Evolutionary conservation across 2,329 filamentous ascomycete species (phyloP).

Genomic region (Pseudogymnoascus sp.): DNA sequence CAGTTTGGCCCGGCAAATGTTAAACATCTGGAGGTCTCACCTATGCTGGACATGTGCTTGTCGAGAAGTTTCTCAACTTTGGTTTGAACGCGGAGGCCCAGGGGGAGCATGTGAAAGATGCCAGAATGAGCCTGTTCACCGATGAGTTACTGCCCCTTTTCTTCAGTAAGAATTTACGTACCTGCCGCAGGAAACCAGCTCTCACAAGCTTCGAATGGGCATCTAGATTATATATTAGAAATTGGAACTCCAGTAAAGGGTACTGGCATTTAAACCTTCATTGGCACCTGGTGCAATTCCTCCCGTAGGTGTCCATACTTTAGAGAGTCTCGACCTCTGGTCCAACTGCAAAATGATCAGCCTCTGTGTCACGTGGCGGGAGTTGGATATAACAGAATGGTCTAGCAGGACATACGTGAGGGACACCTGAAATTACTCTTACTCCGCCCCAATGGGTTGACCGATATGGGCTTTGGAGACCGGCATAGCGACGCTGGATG

Average conservation of each 20-base stretch:
- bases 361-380: constrained; percentile 11
- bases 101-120: constrained; percentile 83
- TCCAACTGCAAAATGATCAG: constrained; percentile 38
- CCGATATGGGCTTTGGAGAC: not conserved
- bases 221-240: constrained; percentile 37
- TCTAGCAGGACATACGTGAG: not conserved
- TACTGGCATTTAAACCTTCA: constrained; percentile 37
- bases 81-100: constrained; percentile 78
- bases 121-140: constrained; percentile 65
- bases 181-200: constrained; percentile 67
- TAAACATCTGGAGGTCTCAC: constrained; percentile 34
- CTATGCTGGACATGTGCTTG: constrained; percentile 73
- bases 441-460: not conserved
- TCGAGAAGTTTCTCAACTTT: constrained; percentile 84
- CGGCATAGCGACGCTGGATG: not conserved
- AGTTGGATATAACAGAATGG: not conserved
- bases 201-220: constrained; percentile 59
- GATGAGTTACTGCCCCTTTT: not conserved
- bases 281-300: constrained; percentile 52
- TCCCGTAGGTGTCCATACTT: constrained; percentile 71
- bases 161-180: constrained; percentile 28
- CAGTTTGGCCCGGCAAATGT: not conserved
- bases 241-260: not conserved
- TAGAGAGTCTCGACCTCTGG: constrained; percentile 56
- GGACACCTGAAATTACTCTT: not conserved